Evolutionary conservation across 2,329 filamentous ascomycete species (phyloP), one percentile per base, ranked within the genome.

Genomic region (Aspergillus glaucus): DNA sequence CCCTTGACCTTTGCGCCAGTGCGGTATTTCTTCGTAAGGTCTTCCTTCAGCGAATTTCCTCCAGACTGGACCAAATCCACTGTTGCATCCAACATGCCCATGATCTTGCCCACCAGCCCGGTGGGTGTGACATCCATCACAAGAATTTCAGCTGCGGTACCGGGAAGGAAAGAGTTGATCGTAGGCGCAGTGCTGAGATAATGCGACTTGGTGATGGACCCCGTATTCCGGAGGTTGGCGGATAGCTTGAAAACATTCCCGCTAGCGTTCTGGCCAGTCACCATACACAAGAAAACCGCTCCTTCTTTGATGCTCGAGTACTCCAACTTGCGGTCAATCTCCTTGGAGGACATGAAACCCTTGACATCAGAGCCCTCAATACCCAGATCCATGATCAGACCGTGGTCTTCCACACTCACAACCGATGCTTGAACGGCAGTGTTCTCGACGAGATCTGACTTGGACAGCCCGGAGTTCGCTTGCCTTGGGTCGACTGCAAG

Each of bases 401-500:
- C 93, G 62, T 95, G 91, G 60, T 98, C 94, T 69, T 98, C 92
- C n/a, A 94, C 86, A 68, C 92, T 98, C 45, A 80, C 72, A 22
- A 98, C 85, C 0, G 90, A 86, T 2, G 90, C 92, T 78, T 97
- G 94, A 17, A 97, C 75, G 42, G 87, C 90, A 55, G 77, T 79
- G 62, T 95, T 86, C 37, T 79, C 71, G 8, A 93, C 82, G 8
- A 96, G 70, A 59, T 89, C 88, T 37, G 86, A 81, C 56, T 81
- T 79, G 3, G 79, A 75, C 19, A 98, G 74, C 1, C 87, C 85
- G 2, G 79, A 79, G 66, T 98, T 98, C 47, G 88, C 79, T 53
- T 88, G 79, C 50, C 79, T 78, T 2, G 93, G 93, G 44, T 88
- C 82, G 28, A 97, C 74, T 0, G 92, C 92, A 15, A 98, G 77